Evolutionary conservation across 352 stramenopile genomes (phyloP), one percentile per base, ranked within the genome.

Genomic region (Globisporangium splendens): DNA sequence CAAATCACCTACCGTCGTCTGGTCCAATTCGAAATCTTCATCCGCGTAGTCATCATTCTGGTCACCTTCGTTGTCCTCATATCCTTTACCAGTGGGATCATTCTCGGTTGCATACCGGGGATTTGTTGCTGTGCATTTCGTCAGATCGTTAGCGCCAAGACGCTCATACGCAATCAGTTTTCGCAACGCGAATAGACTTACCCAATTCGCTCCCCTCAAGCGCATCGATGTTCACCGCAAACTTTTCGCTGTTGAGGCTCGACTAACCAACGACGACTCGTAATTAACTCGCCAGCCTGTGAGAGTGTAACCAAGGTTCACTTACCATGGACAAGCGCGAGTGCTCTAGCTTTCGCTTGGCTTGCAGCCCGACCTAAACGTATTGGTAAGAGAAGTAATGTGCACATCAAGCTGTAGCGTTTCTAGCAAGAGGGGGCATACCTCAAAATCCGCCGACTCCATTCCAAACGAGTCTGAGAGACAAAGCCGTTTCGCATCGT

Each of bases 391-490:
- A 18, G 46, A 46, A 18, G 31, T 8, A 12, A 69, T n/a, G 49
- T 52, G 33, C 33, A 17, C 17, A 28, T 10, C 39, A n/a, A n/a
- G n/a, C n/a, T n/a, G n/a, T n/a, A 35, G 7, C 10, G 28, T 35
- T 35, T 35, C 28, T 35, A 35, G 28, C 28, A 35, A 35, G 28
- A 35, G 10, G 3, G 28, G 5, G 28, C 28, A 35, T 55, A 93
- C 85, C 68, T 90, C 79, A 66, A 93, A 95, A 63, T 95, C 85
- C 15, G 81, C 78, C 1, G 81, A 91, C 38, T 77, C 72, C 58
- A 95, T 75, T 3, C 81, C 83, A 1, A 93, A 69, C 0, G 85
- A 95, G 50, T 95, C 85, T 0, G 78, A 91, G 17, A 76, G 56
- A 52, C 73, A 83, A 10, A 74, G 74, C 1, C 61, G 63, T 42